phyloP scores from a whole-genome alignment of 176 grass and related monocot species.

The Zea mays region Zm-B73-REFERENCE-NAM-5.0 NC_050102.1:173942001-173942500 shows the following conservation, averaged over 20 bases:
- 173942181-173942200: slow-evolving; percentile 1
- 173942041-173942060: slow-evolving; percentile 79
- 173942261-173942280: not conserved
- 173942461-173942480: not conserved
- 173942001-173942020: not conserved
- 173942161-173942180: not conserved
- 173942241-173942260: not conserved
- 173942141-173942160: not conserved
- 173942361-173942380: not conserved
- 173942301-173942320: not conserved
- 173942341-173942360: not conserved
- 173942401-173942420: not conserved
- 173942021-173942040: slow-evolving; percentile 77
- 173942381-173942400: not conserved
- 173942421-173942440: not conserved
- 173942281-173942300: slow-evolving; percentile 13
- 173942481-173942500: not conserved
- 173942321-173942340: not conserved
- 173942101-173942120: slow-evolving; percentile 64
- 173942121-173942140: slow-evolving; percentile 80
- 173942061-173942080: slow-evolving; percentile 68
- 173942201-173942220: slow-evolving; percentile 50
- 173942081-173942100: slow-evolving; percentile 93
- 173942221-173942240: slow-evolving; percentile 72
- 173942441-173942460: not conserved